A percentile compares a stretch with the other conserved stretches of the same genome.
phyloP scores from a whole-genome alignment of 1,284 basidiomycete species.

The Ganoderma resinaceum region DNA sequence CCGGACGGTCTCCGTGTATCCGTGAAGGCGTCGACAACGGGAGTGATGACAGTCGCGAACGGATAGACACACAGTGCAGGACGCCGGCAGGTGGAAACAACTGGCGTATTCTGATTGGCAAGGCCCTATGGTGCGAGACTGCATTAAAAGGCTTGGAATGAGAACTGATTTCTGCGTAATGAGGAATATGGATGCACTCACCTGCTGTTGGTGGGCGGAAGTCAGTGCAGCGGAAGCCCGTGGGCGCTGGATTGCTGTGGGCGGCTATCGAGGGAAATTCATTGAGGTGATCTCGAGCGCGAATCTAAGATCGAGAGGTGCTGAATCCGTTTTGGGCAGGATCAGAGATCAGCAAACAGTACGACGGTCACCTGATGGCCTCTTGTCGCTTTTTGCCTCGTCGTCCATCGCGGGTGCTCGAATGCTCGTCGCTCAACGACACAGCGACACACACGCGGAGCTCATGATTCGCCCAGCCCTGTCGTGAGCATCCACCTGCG shows the following conservation, averaged over 20 bases:
- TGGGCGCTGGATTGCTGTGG: background rate
- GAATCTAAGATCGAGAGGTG: slow-evolving; percentile 22
- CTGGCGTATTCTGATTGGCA: slow-evolving; percentile 12
- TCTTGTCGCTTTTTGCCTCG: slow-evolving; percentile 14
- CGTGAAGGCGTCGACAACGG: slow-evolving; percentile 29
- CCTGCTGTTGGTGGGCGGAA: background rate
- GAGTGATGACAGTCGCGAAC: slow-evolving; percentile 35
- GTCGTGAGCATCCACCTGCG: slow-evolving; percentile 11
- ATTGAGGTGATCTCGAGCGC: background rate
- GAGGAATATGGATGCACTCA: background rate
- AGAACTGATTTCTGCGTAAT: background rate
- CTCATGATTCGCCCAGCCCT: slow-evolving; percentile 14
- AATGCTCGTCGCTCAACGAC: slow-evolving; percentile 7
- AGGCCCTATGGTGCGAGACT: background rate
- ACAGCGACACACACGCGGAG: slow-evolving; percentile 12
- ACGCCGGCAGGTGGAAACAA: slow-evolving; percentile 21
- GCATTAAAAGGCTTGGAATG: background rate
- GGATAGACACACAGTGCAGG: slow-evolving; percentile 22
- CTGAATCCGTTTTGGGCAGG: slow-evolving; percentile 9
- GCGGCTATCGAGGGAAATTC: background rate
- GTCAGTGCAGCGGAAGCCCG: background rate
- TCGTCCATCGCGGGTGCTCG: slow-evolving; percentile 13
- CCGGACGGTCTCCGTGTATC: slow-evolving; percentile 30
- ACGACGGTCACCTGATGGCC: slow-evolving; percentile 30
- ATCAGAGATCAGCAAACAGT: slow-evolving; percentile 26